Conservation (phyloP, 2,329 filamentous ascomycete genomes). For the Talaromyces marneffei region DNA sequence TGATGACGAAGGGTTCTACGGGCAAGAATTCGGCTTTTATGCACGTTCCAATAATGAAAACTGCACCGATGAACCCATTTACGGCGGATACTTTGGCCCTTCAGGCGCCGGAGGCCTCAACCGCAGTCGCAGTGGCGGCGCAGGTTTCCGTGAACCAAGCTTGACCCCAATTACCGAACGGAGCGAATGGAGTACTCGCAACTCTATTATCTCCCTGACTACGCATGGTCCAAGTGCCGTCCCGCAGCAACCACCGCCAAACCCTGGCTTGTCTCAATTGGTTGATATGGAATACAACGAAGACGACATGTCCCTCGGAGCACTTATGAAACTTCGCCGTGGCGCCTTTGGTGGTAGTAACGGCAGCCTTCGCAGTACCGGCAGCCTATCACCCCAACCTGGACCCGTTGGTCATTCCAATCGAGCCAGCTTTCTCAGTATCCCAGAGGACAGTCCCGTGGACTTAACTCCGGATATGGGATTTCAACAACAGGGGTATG, state of each 20-base stretch:
- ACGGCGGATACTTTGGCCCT: constrained; percentile 85
- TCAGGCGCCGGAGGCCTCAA: constrained; percentile 57
- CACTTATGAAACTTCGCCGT: constrained; percentile 65
- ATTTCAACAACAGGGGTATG: neutral
- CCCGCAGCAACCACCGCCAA: constrained; percentile 40
- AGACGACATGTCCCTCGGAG: constrained; percentile 66
- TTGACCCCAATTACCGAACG: constrained; percentile 93
- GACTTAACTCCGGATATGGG: constrained; percentile 8
- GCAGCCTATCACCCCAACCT: constrained; percentile 38
- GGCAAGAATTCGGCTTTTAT: constrained; percentile 95
- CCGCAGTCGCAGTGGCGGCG: constrained; percentile 66
- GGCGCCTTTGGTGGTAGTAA: constrained; percentile 78
- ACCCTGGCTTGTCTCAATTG: constrained; percentile 71
- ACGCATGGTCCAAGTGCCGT: constrained; percentile 40
- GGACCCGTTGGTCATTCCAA: constrained; percentile 26
- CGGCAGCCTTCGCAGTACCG: constrained; percentile 58
- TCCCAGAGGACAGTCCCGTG: constrained; percentile 27
- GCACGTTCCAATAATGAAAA: constrained; percentile 49
- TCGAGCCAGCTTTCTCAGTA: constrained; percentile 30
- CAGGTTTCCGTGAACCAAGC: constrained; percentile 77
- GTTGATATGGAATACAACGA: constrained; percentile 57
- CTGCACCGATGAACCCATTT: constrained; percentile 55
- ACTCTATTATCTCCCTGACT: constrained; percentile 73
- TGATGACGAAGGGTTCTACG: constrained; percentile 90
- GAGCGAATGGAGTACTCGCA: constrained; percentile 92